Conservation (phyloP, 129 eudicot species). For the Oenanthe sinensis region DNA sequence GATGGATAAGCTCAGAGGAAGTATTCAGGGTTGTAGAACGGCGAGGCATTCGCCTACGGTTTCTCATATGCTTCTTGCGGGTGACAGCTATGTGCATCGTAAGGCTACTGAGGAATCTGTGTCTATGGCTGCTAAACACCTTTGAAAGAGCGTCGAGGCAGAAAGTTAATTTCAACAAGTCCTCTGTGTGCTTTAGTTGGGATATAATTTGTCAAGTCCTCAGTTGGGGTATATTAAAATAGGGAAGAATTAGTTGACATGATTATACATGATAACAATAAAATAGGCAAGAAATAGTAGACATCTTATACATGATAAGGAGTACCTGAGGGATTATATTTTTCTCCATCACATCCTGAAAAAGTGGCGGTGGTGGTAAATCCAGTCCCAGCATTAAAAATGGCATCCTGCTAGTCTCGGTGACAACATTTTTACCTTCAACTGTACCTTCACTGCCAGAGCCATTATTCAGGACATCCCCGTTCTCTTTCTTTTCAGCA, state of each 20-base stretch:
- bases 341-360: conserved; percentile 89
- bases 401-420: conserved; percentile 69
- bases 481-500: conserved; percentile 32
- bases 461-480: conserved; percentile 37
- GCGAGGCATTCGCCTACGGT: too few species aligned
- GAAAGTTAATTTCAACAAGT: too few species aligned
- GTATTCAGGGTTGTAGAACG: too few species aligned
- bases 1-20: too few species aligned
- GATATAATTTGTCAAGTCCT: too few species aligned
- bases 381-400: conserved; percentile 94
- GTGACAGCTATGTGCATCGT: too few species aligned
- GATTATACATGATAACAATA: conserved; percentile 54
- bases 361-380: conserved; percentile 93
- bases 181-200: too few species aligned
- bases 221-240: too few species aligned
- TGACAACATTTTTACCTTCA: conserved; percentile 24
- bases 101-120: too few species aligned
- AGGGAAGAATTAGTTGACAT: conserved; percentile 10
- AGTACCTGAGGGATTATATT: conserved; percentile 90
- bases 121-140: too few species aligned
- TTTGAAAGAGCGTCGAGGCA: too few species aligned
- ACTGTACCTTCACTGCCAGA: conserved; percentile 27
- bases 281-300: background rate
- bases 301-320: conserved; percentile 10
- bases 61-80: too few species aligned